These are phyloP conservation scores for Casuarina equisetifolia DNA, from an alignment of 306 rosid genomes.

Conservation along the genomic window DNA sequence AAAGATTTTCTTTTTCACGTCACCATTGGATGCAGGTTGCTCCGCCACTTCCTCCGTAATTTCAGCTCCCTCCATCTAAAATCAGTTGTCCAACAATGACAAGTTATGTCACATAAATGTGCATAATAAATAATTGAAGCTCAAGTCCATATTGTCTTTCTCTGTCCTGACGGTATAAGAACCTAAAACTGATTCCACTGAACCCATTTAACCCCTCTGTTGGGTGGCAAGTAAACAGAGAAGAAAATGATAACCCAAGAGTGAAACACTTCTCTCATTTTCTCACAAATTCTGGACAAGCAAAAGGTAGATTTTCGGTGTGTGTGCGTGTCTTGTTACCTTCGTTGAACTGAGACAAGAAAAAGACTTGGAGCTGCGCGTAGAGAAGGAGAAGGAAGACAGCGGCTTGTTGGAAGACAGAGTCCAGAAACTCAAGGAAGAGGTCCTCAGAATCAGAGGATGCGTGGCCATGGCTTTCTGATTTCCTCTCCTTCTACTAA, in stretches of 20 bases:
- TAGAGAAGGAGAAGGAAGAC: constrained; percentile 22
- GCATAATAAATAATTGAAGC: too few relatives aligned
- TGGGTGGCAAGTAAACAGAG: background rate
- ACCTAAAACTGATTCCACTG: background rate
- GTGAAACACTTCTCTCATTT: background rate
- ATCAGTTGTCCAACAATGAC: background rate
- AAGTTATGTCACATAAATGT: background rate
- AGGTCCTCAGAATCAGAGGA: constrained; percentile 33
- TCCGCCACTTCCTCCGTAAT: constrained; percentile 49
- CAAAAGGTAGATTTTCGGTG: background rate
- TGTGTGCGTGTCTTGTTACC: constrained; percentile 30
- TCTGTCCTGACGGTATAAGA: background rate
- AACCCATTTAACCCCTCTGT: background rate
- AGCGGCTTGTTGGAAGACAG: constrained; percentile 18
- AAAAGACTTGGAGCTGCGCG: constrained; percentile 30
- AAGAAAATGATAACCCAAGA: background rate
- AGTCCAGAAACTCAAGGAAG: constrained; percentile 25
- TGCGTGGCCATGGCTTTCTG: constrained; percentile 55
- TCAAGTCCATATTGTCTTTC: too few relatives aligned
- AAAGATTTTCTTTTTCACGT: constrained; percentile 63
- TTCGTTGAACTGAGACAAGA: constrained; percentile 43
- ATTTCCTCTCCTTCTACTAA: constrained; percentile 18
- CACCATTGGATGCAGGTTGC: constrained; percentile 28
- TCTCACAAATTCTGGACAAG: constrained; percentile 2
- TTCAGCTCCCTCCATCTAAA: constrained; percentile 75